These are phyloP conservation scores for Medicago lupulina DNA, from an alignment of 306 rosid genomes.

Conservation along the genomic window DNA sequence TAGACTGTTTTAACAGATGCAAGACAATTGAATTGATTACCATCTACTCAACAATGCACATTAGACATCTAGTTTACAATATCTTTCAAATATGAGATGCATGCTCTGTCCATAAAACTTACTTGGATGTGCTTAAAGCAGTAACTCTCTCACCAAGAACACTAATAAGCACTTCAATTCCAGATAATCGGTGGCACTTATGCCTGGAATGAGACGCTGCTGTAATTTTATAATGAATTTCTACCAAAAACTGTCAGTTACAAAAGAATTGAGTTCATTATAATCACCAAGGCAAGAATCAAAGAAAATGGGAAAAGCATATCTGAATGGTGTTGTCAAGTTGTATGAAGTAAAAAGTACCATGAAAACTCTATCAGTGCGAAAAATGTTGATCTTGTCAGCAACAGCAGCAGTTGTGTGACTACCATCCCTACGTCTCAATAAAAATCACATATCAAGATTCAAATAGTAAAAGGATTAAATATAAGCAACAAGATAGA, in stretches of 20 bases:
- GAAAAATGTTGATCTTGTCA: slow-evolving; percentile 87
- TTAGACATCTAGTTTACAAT: slow-evolving; percentile 20
- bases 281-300: slow-evolving; percentile 28
- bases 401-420: slow-evolving; percentile 55
- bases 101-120: slow-evolving; percentile 45
- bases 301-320: slow-evolving; percentile 36
- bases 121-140: slow-evolving; percentile 84
- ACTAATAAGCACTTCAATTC: slow-evolving; percentile 78
- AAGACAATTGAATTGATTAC: slow-evolving; percentile 3
- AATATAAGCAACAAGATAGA: slow-evolving; percentile 16
- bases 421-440: slow-evolving; percentile 63
- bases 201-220: slow-evolving; percentile 90
- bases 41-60: slow-evolving; percentile 8
- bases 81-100: not conserved
- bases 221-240: slow-evolving; percentile 79
- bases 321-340: slow-evolving; percentile 17
- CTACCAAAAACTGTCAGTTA: slow-evolving; percentile 77
- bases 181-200: slow-evolving; percentile 80
- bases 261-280: slow-evolving; percentile 44
- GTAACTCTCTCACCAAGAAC: slow-evolving; percentile 77
- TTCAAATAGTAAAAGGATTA: slow-evolving; percentile 6
- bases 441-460: slow-evolving; percentile 42
- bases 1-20: not conserved
- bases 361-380: slow-evolving; percentile 91
- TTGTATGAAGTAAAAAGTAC: slow-evolving; percentile 48